Conservation (phyloP, 352 stramenopile species). For the Globisporangium echinulatum region DNA sequence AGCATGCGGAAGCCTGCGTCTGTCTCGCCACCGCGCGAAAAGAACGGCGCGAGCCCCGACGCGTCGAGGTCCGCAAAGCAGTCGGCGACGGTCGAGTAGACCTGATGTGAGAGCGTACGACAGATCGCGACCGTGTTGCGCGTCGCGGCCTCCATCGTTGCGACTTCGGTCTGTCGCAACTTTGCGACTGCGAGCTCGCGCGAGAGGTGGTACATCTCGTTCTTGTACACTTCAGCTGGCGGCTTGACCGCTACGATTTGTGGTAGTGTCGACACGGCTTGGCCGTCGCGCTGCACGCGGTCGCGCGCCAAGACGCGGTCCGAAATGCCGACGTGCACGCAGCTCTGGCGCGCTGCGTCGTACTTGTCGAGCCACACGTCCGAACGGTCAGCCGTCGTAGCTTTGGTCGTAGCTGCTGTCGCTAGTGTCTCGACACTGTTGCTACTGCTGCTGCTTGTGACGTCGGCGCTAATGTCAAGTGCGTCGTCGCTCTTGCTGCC, state of each 20-base stretch:
- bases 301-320: constrained; percentile 59
- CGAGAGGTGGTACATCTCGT: constrained; percentile 58
- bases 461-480: constrained; percentile 40
- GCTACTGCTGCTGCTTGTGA: constrained; percentile 10
- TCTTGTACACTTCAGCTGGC: constrained; percentile 46
- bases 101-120: constrained; percentile 31
- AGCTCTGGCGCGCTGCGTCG: constrained; percentile 51
- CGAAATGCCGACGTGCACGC: constrained; percentile 63
- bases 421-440: constrained; percentile 8
- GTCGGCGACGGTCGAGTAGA: constrained; percentile 37
- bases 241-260: constrained; percentile 39
- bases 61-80: constrained; percentile 50
- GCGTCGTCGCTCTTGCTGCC: constrained; percentile 25
- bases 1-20: constrained; percentile 60
- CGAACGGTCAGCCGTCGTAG: not conserved
- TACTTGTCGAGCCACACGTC: constrained; percentile 40
- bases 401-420: not conserved
- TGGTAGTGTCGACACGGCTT: constrained; percentile 13
- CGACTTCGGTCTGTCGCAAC: constrained; percentile 43
- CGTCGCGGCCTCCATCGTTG: constrained; percentile 50
- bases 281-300: constrained; percentile 11
- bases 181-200: constrained; percentile 36
- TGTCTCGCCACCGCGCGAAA: constrained; percentile 41
- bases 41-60: constrained; percentile 37
- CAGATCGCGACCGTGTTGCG: constrained; percentile 60